Conservation (phyloP, 257 asterid genomes). For the Gentiana straminea region DNA sequence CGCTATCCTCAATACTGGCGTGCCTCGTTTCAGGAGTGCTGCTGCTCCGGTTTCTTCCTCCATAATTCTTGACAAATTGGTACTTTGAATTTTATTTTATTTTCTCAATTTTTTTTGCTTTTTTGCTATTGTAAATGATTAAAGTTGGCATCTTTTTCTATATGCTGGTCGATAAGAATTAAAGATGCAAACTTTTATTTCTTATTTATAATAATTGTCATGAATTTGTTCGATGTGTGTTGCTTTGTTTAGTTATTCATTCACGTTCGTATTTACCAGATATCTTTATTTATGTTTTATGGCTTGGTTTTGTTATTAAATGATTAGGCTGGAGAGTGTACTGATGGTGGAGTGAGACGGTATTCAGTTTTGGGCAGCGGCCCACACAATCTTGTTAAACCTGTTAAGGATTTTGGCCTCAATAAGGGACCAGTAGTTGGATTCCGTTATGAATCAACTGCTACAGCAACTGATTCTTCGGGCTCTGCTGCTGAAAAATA, state of each 20-base stretch:
- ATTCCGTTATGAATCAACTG: slow-evolving; percentile 51
- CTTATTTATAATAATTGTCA: background rate
- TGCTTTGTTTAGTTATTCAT: background rate
- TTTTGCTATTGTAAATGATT: background rate
- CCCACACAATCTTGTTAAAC: slow-evolving; percentile 12
- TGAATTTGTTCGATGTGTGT: background rate
- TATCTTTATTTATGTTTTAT: background rate
- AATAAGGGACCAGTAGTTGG: slow-evolving; percentile 24
- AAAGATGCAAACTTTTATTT: background rate
- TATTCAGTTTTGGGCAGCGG: slow-evolving; percentile 38
- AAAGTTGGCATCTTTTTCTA: background rate
- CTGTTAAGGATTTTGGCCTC: slow-evolving; percentile 17
- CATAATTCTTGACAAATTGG: slow-evolving; percentile 22
- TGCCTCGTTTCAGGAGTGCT: slow-evolving; percentile 28
- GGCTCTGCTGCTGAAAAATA: slow-evolving; percentile 49
- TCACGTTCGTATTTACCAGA: background rate
- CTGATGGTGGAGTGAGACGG: slow-evolving; percentile 34
- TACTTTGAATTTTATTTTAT: slow-evolving; percentile 6
- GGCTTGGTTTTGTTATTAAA: background rate
- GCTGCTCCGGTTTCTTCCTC: slow-evolving; percentile 38
- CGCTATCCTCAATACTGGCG: slow-evolving; percentile 34
- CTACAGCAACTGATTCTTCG: slow-evolving; percentile 58
- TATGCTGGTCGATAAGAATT: background rate
- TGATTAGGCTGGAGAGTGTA: slow-evolving; percentile 33
- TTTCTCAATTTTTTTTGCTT: background rate